Base-by-base conservation (phyloP, 257 asterid genomes). In the Nicotiana attenuata region DNA sequence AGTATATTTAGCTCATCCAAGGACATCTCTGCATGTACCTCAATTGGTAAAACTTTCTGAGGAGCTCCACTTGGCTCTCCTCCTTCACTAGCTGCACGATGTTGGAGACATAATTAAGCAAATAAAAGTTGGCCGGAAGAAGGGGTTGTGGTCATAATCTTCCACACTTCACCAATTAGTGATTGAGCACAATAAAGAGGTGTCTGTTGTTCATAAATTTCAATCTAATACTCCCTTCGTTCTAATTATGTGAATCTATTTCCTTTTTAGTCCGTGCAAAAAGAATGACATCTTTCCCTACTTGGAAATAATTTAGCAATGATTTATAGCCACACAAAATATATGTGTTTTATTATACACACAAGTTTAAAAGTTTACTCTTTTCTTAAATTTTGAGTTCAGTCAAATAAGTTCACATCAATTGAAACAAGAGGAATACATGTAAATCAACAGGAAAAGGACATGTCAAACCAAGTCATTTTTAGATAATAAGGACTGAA, bases 51-150 rank as follows among this genome's bases (percentile, higher is more conserved):
- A 65, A 78, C 92, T 84, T 87, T 90, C 52, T 87, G 88, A 6
- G 89, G 86, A 76, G 89, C 89, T 79, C 92, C 97, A 64, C 88
- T 87, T 24, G 92, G 95, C 81, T 90, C 97, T 81, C 92, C 94
- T 83, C 88, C 89, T 81, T 89, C 93, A 82, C 90, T 85, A 5
- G 91, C 97, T 90, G 60, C 33, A 76, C 29, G 20, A 35, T 2
- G 2, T 6, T 11, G 9, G 33, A 20, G 35, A 22, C 5, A 10
- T 45, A 35, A 17, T 14, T 20, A 41, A 69, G 78, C 14, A 20
- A 41, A 69, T 41, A 69, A 0, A 38, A 68, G 1, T 68, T 19
- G 8, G 20, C 60, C 5, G 20, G 60, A 55, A 55, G 60, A 16
- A 14, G 7, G 60, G 5, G 56, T 2, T 50, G 59, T 14, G 17